These are phyloP conservation scores for Heterobasidion irregulare DNA, from an alignment of 1,284 basidiomycete species.

Conservation along the genomic window DNA sequence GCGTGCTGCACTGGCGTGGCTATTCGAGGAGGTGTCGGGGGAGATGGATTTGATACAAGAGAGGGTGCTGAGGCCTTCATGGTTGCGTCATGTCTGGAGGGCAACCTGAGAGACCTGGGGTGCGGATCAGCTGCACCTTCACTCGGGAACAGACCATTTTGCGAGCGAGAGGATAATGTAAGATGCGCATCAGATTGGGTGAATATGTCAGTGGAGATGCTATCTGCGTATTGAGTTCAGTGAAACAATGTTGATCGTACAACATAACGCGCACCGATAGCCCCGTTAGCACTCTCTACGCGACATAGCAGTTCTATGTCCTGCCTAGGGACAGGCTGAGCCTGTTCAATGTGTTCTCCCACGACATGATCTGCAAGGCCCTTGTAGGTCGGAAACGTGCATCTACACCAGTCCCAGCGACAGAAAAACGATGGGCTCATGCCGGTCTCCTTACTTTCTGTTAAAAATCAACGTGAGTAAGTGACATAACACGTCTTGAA, in stretches of 20 bases:
- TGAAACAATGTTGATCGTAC: neutral
- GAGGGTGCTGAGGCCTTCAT: too few species aligned
- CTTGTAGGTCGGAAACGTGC: conserved; percentile 7
- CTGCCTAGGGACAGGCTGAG: conserved; percentile 12
- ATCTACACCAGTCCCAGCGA: conserved; percentile 15
- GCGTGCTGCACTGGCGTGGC: neutral
- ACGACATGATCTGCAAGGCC: conserved; percentile 15
- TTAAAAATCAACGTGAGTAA: neutral
- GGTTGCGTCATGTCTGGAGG: too few species aligned
- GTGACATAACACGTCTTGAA: neutral
- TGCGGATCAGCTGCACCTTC: too few species aligned
- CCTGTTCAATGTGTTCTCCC: conserved; percentile 12
- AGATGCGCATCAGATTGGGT: neutral
- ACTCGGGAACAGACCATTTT: too few species aligned
- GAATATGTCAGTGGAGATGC: neutral
- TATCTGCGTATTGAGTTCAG: neutral
- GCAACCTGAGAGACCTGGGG: too few species aligned
- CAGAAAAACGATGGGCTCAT: conserved; percentile 12
- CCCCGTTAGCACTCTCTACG: neutral
- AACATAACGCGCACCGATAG: neutral
- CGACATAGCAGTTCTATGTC: conserved; percentile 8
- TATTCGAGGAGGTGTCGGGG: neutral
- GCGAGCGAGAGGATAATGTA: too few species aligned
- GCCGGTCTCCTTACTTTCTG: neutral
- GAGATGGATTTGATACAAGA: neutral